These are phyloP conservation scores for Fusarium chlamydosporum DNA, from an alignment of 2,329 filamentous ascomycete genomes.

Conservation along the genomic window DNA sequence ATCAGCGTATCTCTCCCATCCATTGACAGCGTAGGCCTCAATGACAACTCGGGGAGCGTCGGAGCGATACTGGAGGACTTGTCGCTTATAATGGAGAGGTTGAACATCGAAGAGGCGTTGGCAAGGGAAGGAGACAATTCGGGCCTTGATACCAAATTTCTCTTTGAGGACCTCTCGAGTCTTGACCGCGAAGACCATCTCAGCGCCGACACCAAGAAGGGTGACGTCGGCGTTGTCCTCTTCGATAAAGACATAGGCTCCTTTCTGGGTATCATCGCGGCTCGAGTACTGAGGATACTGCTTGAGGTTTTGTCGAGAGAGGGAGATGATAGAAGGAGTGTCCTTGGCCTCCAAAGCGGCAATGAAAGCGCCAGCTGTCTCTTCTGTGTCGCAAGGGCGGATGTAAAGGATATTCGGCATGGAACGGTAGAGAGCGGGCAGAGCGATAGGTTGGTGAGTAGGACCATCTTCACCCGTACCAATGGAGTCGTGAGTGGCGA, in stretches of 20 bases:
- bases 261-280: conserved; percentile 59
- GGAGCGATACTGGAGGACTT: conserved; percentile 60
- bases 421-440: conserved; percentile 69
- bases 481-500: conserved; percentile 73
- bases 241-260: conserved; percentile 63
- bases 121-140: conserved; percentile 62
- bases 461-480: conserved; percentile 73
- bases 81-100: conserved; percentile 60
- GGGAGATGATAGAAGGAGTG: conserved; percentile 64
- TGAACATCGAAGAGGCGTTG: conserved; percentile 62
- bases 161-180: conserved; percentile 57
- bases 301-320: conserved; percentile 61
- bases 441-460: conserved; percentile 73
- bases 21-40: conserved; percentile 70
- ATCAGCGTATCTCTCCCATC: conserved; percentile 73
- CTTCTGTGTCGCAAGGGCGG: conserved; percentile 71
- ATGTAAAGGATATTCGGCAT: conserved; percentile 75
- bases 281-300: conserved; percentile 57
- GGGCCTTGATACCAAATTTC: conserved; percentile 55
- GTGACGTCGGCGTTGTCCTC: conserved; percentile 61
- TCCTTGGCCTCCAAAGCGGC: conserved; percentile 60
- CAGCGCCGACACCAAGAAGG: conserved; percentile 58
- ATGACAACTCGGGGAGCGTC: conserved; percentile 68
- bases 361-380: conserved; percentile 68
- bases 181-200: conserved; percentile 54